Base-by-base conservation (phyloP, 2,329 filamentous ascomycete genomes). In the Chalaropsis thielavioides region DNA sequence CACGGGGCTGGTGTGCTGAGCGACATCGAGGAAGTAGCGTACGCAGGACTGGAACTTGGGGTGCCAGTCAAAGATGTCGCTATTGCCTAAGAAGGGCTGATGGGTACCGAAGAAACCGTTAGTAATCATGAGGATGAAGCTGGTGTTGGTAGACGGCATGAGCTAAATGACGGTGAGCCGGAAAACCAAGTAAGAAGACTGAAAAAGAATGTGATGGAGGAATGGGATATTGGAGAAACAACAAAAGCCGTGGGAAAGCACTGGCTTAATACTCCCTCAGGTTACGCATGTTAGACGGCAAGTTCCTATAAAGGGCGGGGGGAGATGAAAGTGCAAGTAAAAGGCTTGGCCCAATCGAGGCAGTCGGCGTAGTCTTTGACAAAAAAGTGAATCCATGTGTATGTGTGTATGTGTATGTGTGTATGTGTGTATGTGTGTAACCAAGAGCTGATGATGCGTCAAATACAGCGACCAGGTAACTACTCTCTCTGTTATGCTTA, bases 1-100 rank as follows among this genome's bases (percentile, higher is more conserved):
- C 15, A 96, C 90, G 10, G 87, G 83, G 19, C 81, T 82, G 68
- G 85, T 88, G 74, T 95, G 86, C 73, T 97, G 92, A 6, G 91
- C 90, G 72, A 92, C 86, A 71, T 96, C 90, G 71, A 97, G 79
- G 72, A 97, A 99, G 77, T 92, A 96, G 66, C 84, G 84, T 69
- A 92, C 85, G 75, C 94, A 99, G 69, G 85, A 91, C 75, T 94
- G 87, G 74, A 95, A 95, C 67, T 88, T 87, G 10, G 90, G 89
- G 73, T 95, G 89, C 94, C 94, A 97, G 67, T 91, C 88, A 73
- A 96, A 87, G 69, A 96, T 88, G 74, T 92, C 88, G 75, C 62
- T 62, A 62, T 60, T 67, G 27, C 65, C 65, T 22, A 67, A 49
- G 35, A 92, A 86, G 11, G 65, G 58, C 65, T 67, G 65, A 13